phyloP scores from a whole-genome alignment of 2,329 filamentous ascomycete species.

The Periglandula ipomoeae region DNA sequence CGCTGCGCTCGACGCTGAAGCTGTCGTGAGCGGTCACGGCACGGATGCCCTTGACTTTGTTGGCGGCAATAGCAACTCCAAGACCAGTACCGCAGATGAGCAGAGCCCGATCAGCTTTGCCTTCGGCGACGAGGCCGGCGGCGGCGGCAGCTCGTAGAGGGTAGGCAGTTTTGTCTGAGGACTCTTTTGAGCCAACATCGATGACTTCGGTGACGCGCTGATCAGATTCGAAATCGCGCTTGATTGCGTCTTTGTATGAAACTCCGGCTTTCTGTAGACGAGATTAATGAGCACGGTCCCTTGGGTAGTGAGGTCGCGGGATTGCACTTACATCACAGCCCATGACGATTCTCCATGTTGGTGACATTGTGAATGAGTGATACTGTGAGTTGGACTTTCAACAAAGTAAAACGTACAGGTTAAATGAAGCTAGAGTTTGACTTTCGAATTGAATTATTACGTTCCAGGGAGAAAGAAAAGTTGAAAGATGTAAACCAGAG shows the following conservation, averaged over 20 bases:
- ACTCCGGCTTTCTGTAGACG: slow-evolving; percentile 56
- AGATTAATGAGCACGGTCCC: background rate
- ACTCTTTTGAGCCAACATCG: slow-evolving; percentile 63
- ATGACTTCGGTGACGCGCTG: slow-evolving; percentile 56
- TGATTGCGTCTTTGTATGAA: slow-evolving; percentile 70
- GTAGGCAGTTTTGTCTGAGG: slow-evolving; percentile 70
- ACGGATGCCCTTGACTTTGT: slow-evolving; percentile 75
- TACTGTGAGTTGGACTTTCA: no score
- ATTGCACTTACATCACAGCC: slow-evolving; percentile 40
- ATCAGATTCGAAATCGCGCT: slow-evolving; percentile 59
- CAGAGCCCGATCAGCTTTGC: slow-evolving; percentile 66
- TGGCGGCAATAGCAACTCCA: slow-evolving; percentile 80
- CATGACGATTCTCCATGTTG: slow-evolving; percentile 43
- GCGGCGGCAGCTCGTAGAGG: slow-evolving; percentile 69
- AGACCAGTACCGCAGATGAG: slow-evolving; percentile 81
- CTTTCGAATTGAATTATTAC: no score
- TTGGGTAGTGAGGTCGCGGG: background rate
- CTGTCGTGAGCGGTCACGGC: slow-evolving; percentile 87
- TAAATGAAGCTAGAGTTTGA: no score
- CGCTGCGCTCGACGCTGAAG: slow-evolving; percentile 71
- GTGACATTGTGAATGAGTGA: slow-evolving; percentile 27
- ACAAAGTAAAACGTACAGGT: no score
- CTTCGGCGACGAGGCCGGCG: slow-evolving; percentile 50
- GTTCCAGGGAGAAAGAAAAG: no score
- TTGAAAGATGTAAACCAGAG: background rate